These are phyloP conservation scores for Populus ilicifolia DNA, from an alignment of 345 rosid genomes.

Conservation along the genomic window DNA sequence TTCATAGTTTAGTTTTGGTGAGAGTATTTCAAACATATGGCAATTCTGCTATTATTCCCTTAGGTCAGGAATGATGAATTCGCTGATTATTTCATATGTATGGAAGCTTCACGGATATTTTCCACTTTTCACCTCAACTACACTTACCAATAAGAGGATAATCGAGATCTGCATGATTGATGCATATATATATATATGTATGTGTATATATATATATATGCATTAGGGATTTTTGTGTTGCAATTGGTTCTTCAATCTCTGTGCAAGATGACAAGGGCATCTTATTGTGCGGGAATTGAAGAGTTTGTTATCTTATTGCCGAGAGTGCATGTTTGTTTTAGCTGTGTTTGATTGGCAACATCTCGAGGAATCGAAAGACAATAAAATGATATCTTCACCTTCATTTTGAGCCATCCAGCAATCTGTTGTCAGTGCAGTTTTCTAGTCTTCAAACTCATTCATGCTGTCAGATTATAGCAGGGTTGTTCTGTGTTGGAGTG, in stretches of 20 bases:
- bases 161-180: background rate
- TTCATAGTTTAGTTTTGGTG: background rate
- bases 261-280: background rate
- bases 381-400: too few relatives aligned
- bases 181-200: too few relatives aligned
- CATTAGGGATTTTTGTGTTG: background rate
- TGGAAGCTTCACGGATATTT: background rate
- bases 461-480: background rate
- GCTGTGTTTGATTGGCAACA: background rate
- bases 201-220: too few relatives aligned
- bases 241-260: background rate
- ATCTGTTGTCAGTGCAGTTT: background rate
- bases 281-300: background rate
- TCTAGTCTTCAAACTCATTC: background rate
- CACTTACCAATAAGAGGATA: background rate
- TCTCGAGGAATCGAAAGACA: background rate
- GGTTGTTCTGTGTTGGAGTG: background rate
- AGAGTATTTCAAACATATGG: background rate
- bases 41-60: background rate
- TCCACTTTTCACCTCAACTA: background rate
- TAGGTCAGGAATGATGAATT: background rate
- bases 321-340: background rate
- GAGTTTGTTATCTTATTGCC: background rate
- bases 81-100: too few relatives aligned
- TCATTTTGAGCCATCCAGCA: background rate